phyloP scores from a whole-genome alignment of 179 eudicot species.

The Actinidia arguta region DNA sequence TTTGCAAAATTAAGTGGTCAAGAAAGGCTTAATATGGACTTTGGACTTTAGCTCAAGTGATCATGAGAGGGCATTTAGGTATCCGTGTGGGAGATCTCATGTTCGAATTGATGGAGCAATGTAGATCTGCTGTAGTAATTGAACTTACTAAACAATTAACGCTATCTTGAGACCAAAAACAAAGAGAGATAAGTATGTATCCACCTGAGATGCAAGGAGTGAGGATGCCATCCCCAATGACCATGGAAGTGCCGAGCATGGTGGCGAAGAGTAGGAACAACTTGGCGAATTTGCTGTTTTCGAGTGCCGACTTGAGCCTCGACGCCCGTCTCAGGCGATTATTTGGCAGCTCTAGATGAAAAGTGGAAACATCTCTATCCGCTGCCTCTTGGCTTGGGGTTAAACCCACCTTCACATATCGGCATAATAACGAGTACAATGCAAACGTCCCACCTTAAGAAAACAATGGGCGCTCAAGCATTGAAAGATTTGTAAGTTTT shows the following conservation, averaged over 20 bases:
- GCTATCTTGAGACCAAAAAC: neutral
- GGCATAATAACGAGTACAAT: slow-evolving; percentile 69
- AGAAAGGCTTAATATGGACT: no score
- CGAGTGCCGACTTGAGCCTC: slow-evolving; percentile 53
- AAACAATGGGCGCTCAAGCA: no score
- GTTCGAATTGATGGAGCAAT: neutral
- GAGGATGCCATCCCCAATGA: slow-evolving; percentile 79
- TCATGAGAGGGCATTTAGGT: neutral
- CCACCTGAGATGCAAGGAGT: slow-evolving; percentile 89
- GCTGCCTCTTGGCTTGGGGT: slow-evolving; percentile 71
- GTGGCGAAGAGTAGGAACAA: slow-evolving; percentile 57
- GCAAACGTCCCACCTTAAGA: slow-evolving; percentile 97
- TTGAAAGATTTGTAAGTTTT: no score
- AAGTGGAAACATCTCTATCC: slow-evolving; percentile 72
- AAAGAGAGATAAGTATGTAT: no score
- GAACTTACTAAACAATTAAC: neutral
- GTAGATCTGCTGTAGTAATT: neutral
- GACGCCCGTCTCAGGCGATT: slow-evolving; percentile 40
- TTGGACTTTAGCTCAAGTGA: neutral
- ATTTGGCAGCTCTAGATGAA: slow-evolving; percentile 48
- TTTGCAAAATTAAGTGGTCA: no score
- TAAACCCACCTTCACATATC: slow-evolving; percentile 75
- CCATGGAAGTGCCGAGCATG: slow-evolving; percentile 81
- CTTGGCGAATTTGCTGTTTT: slow-evolving; percentile 56
- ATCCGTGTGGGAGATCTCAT: neutral